Base-by-base conservation (phyloP, 2,329 filamentous ascomycete genomes). In the Tetracladium maxilliforme region DNA sequence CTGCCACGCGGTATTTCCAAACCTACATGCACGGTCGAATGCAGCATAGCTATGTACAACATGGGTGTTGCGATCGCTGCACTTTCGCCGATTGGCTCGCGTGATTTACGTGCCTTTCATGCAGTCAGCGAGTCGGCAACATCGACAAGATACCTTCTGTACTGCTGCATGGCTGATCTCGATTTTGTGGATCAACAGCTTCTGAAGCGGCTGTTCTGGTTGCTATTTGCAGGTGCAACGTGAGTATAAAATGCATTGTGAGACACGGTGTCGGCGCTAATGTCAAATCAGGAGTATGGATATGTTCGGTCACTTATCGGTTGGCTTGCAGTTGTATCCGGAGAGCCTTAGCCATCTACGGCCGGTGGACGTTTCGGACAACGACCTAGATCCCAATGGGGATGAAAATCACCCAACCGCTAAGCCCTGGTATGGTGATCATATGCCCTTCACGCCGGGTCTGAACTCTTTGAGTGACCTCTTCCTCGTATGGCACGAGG, bases 21-120 rank as follows among this genome's bases (percentile, higher is more conserved):
- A 14, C 9, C 12, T 19, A n/a, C 28, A 1, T 50, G 46, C 22
- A 40, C 40, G 3, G 27, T 51, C 1, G 47, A 52, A 22, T 50
- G 46, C 34, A 49, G 47, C 30, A 39, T 48, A 11, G 41, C 47
- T 13, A 43, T 47, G 35, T 52, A 52, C 25, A 48, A 52, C 18
- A 27, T 52, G 4, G 41, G 43, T 4, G n/a, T n/a, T n/a, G n/a
- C n/a, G n/a, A 37, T 29, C 2, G 39, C 48, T 1, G 30, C 41
- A 6, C 16, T 17, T 6, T 26, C 35, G 16, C 21, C 37, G 19
- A 21, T 29, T 16, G 33, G 33, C 4, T 13, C 31, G 3, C 28
- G 26, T 4, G 29, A 37, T 21, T 29, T 14, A 6, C 23, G 21
- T 14, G 21, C 22, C 6, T 37, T 31, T 13, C 27, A 28, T 3